Evolutionary conservation across 164 flowering plant genomes (phyloP), one percentile per base, ranked within the genome.

Genomic region (Vitis rotundifolia): DNA sequence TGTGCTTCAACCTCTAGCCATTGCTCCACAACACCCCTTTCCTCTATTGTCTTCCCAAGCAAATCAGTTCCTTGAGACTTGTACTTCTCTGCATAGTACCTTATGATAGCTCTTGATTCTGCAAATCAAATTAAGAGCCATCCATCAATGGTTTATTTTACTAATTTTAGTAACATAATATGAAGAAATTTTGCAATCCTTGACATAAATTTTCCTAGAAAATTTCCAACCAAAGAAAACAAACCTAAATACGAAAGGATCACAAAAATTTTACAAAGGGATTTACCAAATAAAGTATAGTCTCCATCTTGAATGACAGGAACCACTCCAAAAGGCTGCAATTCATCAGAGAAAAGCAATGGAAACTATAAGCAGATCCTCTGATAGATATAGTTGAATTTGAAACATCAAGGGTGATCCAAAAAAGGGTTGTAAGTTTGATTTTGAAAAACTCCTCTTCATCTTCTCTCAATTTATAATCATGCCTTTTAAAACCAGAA

Each of bases 1-100:
- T 79, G 77, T 16, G 79, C 80, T 59, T 84, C 87, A 9, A 79
- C 82, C 49, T 86, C 87, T 7, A 84, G 65, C 89, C 87, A 84
- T 54, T 83, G 83, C 29, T 86, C 81, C 13, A 83, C 83, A 5
- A 69, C 9, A 5, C 69, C 87, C 66, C 76, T 77, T 19, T 84
- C 87, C 64, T 82, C 84, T 28, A 74, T 2, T 3, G 76, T 81
- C 49, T 82, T 78, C n/a, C 89, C 85, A 2, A 80, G 74, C 55
- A 84, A 68, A 52, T 84, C 73, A 19, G 80, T 67, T 37, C 87
- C 87, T 48, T 82, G 81, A 0, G 74, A 18, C 59, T 75, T 78
- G 80, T 81, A 84, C 48, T 82, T 86, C 67, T 84, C 86, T 0
- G 86, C 69, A 31, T 75, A 76, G 76, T 79, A 86, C 72, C 84